These are phyloP conservation scores for Zanthoxylum bungeanum DNA, from an alignment of 345 rosid genomes.

Conservation along the genomic window DNA sequence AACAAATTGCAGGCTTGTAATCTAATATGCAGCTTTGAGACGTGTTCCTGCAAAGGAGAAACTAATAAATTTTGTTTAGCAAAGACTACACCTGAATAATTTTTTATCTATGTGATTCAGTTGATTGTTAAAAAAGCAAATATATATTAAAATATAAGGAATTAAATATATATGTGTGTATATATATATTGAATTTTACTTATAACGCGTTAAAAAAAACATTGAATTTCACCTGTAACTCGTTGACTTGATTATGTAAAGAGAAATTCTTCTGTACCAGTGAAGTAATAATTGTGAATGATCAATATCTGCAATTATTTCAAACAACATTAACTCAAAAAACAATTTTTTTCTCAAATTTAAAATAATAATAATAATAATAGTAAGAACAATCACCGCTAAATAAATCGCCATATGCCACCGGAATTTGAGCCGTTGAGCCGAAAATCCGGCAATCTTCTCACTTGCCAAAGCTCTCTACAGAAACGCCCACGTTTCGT, in stretches of 20 bases:
- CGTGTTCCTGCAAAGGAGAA: slow-evolving; percentile 41
- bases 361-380: not conserved
- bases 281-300: slow-evolving; percentile 43
- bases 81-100: not conserved
- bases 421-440: slow-evolving; percentile 30
- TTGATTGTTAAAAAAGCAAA: not conserved
- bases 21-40: slow-evolving; percentile 29
- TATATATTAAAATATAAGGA: not conserved
- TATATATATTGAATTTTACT: too few species aligned
- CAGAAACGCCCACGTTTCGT: slow-evolving; percentile 11
- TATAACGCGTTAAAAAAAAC: too few species aligned
- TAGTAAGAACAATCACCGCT: slow-evolving; percentile 33
- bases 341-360: not conserved
- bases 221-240: slow-evolving; percentile 46
- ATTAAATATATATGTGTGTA: too few species aligned
- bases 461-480: not conserved
- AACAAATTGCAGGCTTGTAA: slow-evolving; percentile 42
- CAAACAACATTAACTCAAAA: not conserved
- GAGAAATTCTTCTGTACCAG: slow-evolving; percentile 54
- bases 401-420: slow-evolving; percentile 41
- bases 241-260: slow-evolving; percentile 40
- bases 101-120: not conserved
- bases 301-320: too few species aligned
- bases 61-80: slow-evolving; percentile 8
- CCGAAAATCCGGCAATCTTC: slow-evolving; percentile 8